Conservation (phyloP, 176 grass and related monocot species). For the Phyllostachys edulis region DNA sequence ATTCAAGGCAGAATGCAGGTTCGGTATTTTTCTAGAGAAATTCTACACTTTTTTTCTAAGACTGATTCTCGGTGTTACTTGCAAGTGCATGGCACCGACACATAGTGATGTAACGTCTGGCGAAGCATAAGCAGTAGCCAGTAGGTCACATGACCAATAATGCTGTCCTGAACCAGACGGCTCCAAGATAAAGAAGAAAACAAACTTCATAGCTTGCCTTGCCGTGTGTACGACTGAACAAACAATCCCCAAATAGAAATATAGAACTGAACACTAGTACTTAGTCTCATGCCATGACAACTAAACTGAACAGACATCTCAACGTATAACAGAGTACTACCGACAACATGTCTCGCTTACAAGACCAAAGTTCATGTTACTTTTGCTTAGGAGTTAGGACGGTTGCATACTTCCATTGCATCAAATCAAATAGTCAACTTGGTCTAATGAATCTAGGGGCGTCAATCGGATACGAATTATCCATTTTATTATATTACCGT, state of each 20-base stretch:
- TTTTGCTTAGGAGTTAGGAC: neutral
- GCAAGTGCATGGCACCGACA: conserved; percentile 26
- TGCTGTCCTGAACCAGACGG: neutral
- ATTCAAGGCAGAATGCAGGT: neutral
- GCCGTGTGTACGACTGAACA: neutral
- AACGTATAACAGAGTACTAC: neutral
- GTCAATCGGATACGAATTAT: no score
- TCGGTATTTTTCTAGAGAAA: neutral
- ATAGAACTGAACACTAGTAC: neutral
- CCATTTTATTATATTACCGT: no score
- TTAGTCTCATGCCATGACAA: neutral
- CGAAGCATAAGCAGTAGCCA: neutral
- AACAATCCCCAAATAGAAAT: neutral
- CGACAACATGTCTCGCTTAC: neutral
- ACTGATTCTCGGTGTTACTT: neutral
- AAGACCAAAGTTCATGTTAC: neutral
- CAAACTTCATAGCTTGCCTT: neutral
- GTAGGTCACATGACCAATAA: neutral
- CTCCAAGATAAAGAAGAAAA: neutral
- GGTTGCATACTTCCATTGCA: neutral
- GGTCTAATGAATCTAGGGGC: neutral
- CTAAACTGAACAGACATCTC: neutral
- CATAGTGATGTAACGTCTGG: neutral
- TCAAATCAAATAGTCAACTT: neutral
- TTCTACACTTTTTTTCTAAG: neutral